Evolutionary conservation across 179 eudicot genomes (phyloP), one percentile per base, ranked within the genome.

Genomic region (Beta macrorhiza): DNA sequence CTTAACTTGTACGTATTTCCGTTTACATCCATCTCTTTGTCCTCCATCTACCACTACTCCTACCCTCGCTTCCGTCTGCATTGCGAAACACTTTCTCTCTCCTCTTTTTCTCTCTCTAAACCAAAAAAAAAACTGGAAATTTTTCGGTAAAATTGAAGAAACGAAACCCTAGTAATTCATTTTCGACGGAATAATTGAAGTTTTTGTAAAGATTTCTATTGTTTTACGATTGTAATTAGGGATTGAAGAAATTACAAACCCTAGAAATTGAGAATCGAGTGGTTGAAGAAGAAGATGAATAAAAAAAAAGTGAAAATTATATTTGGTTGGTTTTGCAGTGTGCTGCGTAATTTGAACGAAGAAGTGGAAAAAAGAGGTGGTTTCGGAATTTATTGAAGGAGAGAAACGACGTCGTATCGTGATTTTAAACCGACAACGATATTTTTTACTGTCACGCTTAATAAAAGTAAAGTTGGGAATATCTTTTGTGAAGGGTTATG

Each of bases 51-150:
- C 92, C 32, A 86, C 93, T 69, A 89, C 92, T 44, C 95, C 93
- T 9, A 91, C 97, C 64, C 97, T 87, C 19, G 94, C 94, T 65
- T 95, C 98, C 85, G 92, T 93, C 82, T 91, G 93, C 97, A 95
- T 93, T 83, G 1, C 29, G 2, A 37, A 7, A 7, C 51, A 16
- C 77, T 78, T 64, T 65, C 80, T 76, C 73, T 44, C 76, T 67
- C 75, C 70, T 55, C 61, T 7, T 14, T n/a, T 29, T 11, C 62
- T 72, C 52, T 17, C 56, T 55, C 45, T 22, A 55, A 51, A 37
- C 58, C 17, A 19, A 29, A 45, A 58, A 44, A 81, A 77, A 25
- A 25, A 25, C 5, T 56, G 47, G 11, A 8, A 5, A 16, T 29
- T 63, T 0, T 42, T 55, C 22, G 10, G 22, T 4, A 1, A 8